phyloP scores from a whole-genome alignment of 2,329 filamentous ascomycete species.

The Cryphonectria radicalis region DNA sequence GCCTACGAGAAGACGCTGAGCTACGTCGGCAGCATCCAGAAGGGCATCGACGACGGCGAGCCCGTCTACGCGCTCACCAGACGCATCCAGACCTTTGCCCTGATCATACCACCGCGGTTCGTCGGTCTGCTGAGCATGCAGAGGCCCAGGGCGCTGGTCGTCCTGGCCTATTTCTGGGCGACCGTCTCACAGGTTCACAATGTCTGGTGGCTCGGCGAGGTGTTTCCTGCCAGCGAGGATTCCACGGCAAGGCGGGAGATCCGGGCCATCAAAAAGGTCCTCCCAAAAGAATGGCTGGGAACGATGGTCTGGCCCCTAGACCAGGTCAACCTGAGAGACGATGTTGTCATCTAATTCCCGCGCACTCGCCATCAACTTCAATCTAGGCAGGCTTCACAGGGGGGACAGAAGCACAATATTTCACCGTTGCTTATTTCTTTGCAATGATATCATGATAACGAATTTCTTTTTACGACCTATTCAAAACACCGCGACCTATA shows the following conservation, averaged over 20 bases:
- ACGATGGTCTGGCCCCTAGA: conserved; percentile 35
- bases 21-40: conserved; percentile 36
- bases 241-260: conserved; percentile 35
- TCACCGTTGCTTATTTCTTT: neutral
- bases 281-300: conserved; percentile 32
- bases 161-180: conserved; percentile 36
- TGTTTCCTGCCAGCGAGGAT: conserved; percentile 24
- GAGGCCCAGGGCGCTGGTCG: conserved; percentile 35
- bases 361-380: neutral
- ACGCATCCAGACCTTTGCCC: conserved; percentile 35
- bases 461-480: neutral
- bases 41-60: conserved; percentile 36
- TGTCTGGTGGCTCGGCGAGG: conserved; percentile 37
- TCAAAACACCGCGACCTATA: neutral
- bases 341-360: neutral
- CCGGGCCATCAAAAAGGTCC: conserved; percentile 32
- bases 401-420: neutral
- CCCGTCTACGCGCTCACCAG: conserved; percentile 37
- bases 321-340: conserved; percentile 26
- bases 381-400: neutral
- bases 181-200: conserved; percentile 32
- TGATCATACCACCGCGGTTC: conserved; percentile 34
- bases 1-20: conserved; percentile 37
- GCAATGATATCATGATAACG: neutral
- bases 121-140: conserved; percentile 33